phyloP scores from a whole-genome alignment of 257 asterid species.

The Perilla frutescens region DNA sequence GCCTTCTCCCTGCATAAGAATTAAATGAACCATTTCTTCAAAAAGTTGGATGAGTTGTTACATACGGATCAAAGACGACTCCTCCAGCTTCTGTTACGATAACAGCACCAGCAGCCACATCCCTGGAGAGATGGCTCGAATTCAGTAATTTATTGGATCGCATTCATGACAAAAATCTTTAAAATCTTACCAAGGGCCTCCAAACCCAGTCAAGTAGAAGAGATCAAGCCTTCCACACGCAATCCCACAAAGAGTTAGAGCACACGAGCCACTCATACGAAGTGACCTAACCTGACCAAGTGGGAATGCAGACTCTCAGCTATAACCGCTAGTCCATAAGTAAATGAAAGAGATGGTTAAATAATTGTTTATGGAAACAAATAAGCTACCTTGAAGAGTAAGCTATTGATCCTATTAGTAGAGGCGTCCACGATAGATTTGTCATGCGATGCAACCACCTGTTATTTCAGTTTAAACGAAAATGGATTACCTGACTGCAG shows the following conservation, averaged over 20 bases:
- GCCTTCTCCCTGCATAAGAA: not conserved
- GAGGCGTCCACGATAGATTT: slow-evolving; percentile 63
- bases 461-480: slow-evolving; percentile 37
- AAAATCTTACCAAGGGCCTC: slow-evolving; percentile 79
- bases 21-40: not conserved
- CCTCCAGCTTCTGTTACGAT: slow-evolving; percentile 88
- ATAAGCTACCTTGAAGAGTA: slow-evolving; percentile 71
- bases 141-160: slow-evolving; percentile 26
- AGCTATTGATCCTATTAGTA: slow-evolving; percentile 69
- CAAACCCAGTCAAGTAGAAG: slow-evolving; percentile 76
- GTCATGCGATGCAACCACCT: slow-evolving; percentile 80
- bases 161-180: not conserved
- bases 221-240: slow-evolving; percentile 90
- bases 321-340: not conserved
- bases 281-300: slow-evolving; percentile 77
- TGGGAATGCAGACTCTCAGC: slow-evolving; percentile 26
- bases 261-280: slow-evolving; percentile 91
- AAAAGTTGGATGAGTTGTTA: slow-evolving; percentile 21
- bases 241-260: slow-evolving; percentile 80
- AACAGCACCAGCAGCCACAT: slow-evolving; percentile 90
- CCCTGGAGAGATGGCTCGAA: slow-evolving; percentile 52
- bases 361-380: slow-evolving; percentile 6
- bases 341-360: not conserved
- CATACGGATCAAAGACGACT: slow-evolving; percentile 82
- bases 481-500: slow-evolving; percentile 3